Conservation (phyloP, 805 yeast genomes). For the Danielozyma ontarioensis region DNA sequence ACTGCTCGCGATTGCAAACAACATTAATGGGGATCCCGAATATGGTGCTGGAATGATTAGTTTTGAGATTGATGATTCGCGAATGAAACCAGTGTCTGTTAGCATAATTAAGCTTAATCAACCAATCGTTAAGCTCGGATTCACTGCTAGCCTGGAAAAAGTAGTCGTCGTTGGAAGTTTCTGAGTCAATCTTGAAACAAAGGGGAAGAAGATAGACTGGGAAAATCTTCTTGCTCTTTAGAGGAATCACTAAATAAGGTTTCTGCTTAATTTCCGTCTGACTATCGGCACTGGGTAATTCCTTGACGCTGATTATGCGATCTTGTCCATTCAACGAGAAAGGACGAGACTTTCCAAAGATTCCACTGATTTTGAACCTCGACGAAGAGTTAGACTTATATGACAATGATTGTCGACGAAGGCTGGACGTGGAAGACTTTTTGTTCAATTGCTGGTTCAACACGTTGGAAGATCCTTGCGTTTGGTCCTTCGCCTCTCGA, state of each 20-base stretch:
- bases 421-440: slow-evolving; percentile 23
- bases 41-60: slow-evolving; percentile 31
- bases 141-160: slow-evolving; percentile 64
- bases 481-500: slow-evolving; percentile 10
- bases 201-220: slow-evolving; percentile 48
- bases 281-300: slow-evolving; percentile 52
- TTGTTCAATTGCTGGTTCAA: slow-evolving; percentile 13
- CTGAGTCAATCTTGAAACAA: slow-evolving; percentile 45
- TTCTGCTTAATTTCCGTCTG: slow-evolving; percentile 42
- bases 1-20: slow-evolving; percentile 67
- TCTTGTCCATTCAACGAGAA: slow-evolving; percentile 52
- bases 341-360: slow-evolving; percentile 53
- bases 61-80: slow-evolving; percentile 24
- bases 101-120: slow-evolving; percentile 43
- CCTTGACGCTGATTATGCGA: slow-evolving; percentile 42
- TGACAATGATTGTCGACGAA: slow-evolving; percentile 34
- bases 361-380: slow-evolving; percentile 51
- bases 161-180: slow-evolving; percentile 45
- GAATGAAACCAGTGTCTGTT: slow-evolving; percentile 55
- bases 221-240: slow-evolving; percentile 43
- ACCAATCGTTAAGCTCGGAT: slow-evolving; percentile 71
- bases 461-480: neutral
- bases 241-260: slow-evolving; percentile 44
- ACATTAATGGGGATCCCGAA: slow-evolving; percentile 84
- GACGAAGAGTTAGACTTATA: slow-evolving; percentile 36